A percentile compares a stretch with the other conserved stretches of the same genome.
These are phyloP conservation scores for Rhizopogon roseolus DNA, from an alignment of 768 basidiomycete species.

Conservation along the genomic window DNA sequence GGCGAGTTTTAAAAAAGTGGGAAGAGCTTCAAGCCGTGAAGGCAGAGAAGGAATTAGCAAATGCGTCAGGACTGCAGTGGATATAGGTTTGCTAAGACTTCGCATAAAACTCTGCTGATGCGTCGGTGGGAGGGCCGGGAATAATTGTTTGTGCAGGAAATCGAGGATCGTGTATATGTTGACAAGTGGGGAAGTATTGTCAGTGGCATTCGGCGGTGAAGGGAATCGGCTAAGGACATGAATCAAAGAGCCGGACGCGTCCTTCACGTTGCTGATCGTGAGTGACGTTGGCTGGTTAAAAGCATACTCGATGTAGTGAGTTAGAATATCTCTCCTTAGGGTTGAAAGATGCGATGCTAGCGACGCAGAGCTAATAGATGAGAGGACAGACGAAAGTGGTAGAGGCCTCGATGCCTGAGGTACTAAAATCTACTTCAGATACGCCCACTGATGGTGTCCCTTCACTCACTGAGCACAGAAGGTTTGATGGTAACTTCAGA, in stretches of 20 bases:
- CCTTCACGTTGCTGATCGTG: conserved; percentile 29
- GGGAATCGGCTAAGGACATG: conserved; percentile 46
- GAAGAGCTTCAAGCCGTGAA: conserved; percentile 52
- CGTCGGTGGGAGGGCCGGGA: conserved; percentile 48
- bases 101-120: conserved; percentile 45
- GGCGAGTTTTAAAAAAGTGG: conserved; percentile 56
- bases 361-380: conserved; percentile 51
- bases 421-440: conserved; percentile 33
- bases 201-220: conserved; percentile 36
- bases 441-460: conserved; percentile 20
- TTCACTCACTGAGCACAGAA: conserved; percentile 43
- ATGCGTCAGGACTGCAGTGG: conserved; percentile 55
- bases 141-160: conserved; percentile 59
- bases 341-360: conserved; percentile 52
- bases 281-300: conserved; percentile 50
- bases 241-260: conserved; percentile 28
- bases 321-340: conserved; percentile 60
- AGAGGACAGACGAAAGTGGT: conserved; percentile 48
- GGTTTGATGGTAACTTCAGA: conserved; percentile 46
- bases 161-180: conserved; percentile 52
- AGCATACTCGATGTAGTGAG: conserved; percentile 54
- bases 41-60: conserved; percentile 72
- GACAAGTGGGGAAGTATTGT: conserved; percentile 39
- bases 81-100: conserved; percentile 57
- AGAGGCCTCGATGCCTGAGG: conserved; percentile 49